Percentiles rank a stretch among this genome's conserved stretches.
phyloP scores from a whole-genome alignment of 2,329 filamentous ascomycete genomes.

The Neofusicoccum kwambonambiense region DNA sequence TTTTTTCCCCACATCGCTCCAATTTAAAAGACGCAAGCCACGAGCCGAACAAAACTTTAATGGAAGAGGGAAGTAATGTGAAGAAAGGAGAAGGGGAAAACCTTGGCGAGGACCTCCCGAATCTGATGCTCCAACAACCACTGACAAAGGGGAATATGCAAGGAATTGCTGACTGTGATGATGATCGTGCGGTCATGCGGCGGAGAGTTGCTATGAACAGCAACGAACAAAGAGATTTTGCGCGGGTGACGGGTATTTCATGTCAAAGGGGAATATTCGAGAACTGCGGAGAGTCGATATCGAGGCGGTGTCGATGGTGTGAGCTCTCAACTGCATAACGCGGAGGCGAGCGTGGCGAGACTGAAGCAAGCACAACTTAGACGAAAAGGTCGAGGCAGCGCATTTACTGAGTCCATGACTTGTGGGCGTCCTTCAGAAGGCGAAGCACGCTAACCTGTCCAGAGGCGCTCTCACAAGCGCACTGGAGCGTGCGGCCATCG shows the following conservation, averaged over 20 bases:
- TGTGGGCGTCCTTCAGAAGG: constrained; percentile 8
- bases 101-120: background rate
- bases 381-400: background rate
- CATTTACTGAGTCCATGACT: constrained; percentile 4
- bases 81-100: background rate
- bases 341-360: background rate
- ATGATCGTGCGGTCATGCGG: constrained; percentile 16
- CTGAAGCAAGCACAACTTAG: background rate
- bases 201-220: background rate
- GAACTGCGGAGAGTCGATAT: background rate
- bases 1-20: constrained; percentile 6
- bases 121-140: constrained; percentile 9
- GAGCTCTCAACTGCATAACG: background rate
- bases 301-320: background rate
- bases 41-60: background rate
- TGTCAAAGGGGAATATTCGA: constrained; percentile 3
- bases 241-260: constrained; percentile 15
- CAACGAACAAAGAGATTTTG: background rate
- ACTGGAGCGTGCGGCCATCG: constrained; percentile 62
- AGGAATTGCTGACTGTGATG: constrained; percentile 14
- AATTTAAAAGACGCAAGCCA: constrained; percentile 4
- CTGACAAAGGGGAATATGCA: constrained; percentile 16
- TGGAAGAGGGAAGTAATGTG: background rate
- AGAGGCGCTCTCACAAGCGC: constrained; percentile 46
- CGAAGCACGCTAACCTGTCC: constrained; percentile 35